phyloP scores from a whole-genome alignment of 441 rosid species.

The Pelargonium australe region DNA sequence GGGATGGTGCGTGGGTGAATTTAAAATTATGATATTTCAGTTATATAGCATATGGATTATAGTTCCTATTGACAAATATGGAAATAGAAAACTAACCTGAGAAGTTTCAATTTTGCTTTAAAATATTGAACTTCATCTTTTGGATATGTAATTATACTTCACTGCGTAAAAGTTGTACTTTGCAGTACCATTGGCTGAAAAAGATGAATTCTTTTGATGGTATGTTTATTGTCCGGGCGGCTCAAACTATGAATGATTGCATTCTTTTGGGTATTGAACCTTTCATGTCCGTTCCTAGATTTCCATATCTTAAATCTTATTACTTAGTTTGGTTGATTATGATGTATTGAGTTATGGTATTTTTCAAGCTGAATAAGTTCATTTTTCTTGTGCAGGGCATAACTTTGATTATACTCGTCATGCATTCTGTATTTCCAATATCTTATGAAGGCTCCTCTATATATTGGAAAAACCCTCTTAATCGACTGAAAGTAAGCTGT shows the following conservation, averaged over 20 bases:
- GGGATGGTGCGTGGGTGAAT: neutral
- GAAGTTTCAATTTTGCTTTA: neutral
- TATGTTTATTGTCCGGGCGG: too few species aligned
- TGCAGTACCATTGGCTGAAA: neutral
- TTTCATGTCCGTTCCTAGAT: neutral
- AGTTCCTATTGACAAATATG: neutral
- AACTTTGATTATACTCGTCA: conserved; percentile 50
- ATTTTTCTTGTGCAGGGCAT: conserved; percentile 46
- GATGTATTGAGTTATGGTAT: neutral
- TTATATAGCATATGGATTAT: neutral
- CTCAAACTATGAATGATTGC: too few species aligned
- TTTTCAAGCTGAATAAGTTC: conserved; percentile 4
- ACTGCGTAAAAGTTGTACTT: neutral
- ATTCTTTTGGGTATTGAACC: neutral
- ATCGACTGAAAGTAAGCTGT: conserved; percentile 53
- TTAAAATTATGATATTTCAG: neutral
- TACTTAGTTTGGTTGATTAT: neutral
- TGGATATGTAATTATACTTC: neutral
- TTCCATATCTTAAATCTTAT: neutral
- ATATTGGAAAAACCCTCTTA: conserved; percentile 55
- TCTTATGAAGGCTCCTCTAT: conserved; percentile 68
- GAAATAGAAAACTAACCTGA: neutral
- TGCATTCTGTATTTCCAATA: conserved; percentile 68
- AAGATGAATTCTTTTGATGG: too few species aligned
- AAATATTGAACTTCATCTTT: neutral